Conservation (phyloP, 1,139 yeast genomes). For the Sugiyamaella paludigena region DNA sequence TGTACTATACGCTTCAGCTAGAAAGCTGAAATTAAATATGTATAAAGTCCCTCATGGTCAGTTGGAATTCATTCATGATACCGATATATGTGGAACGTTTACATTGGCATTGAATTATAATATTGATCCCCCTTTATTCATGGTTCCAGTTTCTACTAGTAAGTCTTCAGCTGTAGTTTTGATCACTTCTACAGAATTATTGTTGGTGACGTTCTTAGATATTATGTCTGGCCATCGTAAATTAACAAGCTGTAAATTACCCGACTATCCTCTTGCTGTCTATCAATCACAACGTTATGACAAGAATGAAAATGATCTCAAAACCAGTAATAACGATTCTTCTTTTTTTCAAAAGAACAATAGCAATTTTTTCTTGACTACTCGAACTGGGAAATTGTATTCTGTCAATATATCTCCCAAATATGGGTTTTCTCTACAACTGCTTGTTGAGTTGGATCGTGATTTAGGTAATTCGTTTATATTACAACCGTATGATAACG, state of each 20-base stretch:
- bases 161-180: slow-evolving; percentile 22
- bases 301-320: too few relatives aligned
- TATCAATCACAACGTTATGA: slow-evolving; percentile 14
- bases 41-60: slow-evolving; percentile 11
- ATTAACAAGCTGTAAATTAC: slow-evolving; percentile 6
- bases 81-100: slow-evolving; percentile 11
- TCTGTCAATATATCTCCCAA: slow-evolving; percentile 15
- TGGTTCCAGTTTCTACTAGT: slow-evolving; percentile 21
- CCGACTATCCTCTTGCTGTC: slow-evolving; percentile 11
- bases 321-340: not conserved
- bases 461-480: slow-evolving; percentile 23
- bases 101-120: slow-evolving; percentile 14
- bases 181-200: slow-evolving; percentile 15
- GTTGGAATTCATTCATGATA: slow-evolving; percentile 8
- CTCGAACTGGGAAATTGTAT: slow-evolving; percentile 18
- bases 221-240: slow-evolving; percentile 24
- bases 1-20: slow-evolving; percentile 1
- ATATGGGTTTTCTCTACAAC: slow-evolving; percentile 5
- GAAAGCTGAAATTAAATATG: slow-evolving; percentile 10
- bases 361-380: slow-evolving; percentile 21
- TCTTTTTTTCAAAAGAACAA: not conserved
- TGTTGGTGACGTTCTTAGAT: slow-evolving; percentile 23
- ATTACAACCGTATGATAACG: slow-evolving; percentile 21
- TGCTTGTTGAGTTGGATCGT: slow-evolving; percentile 12
- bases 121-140: slow-evolving; percentile 20